Evolutionary conservation across 179 eudicot genomes (phyloP), one percentile per base, ranked within the genome.

Genomic region (Kewa caespitosa): DNA sequence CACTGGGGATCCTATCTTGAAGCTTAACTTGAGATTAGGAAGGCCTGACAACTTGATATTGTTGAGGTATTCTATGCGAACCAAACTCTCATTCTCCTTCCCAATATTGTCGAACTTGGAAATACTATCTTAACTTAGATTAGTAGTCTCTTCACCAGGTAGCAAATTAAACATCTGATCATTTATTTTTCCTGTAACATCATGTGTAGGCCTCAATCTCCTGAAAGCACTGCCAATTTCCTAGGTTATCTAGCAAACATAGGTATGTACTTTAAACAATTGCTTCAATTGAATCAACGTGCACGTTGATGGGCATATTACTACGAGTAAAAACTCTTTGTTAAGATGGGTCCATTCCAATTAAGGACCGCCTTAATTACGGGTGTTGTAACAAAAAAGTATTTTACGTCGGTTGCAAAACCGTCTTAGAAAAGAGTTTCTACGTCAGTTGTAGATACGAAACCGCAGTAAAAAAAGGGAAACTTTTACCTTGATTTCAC

Each of bases 131-230:
- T 28, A 65, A 65, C 69, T 65, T 34, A 65, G n/a, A 18, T 65
- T 36, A 10, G 22, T 31, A 13, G 13, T 34, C 8, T 65, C 69
- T 8, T 36, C 46, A 4, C 43, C 43, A 2, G 69, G 43, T 4
- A 64, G 0, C 1, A 32, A 17, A 36, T 41, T 34, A 8, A 65
- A 25, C 22, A 65, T 12, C 6, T 69, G 32, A 3, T 31, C 60
- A 25, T 71, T 71, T 9, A 54, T 34, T 1, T 9, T 3, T 22
- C 54, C 48, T 0, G 54, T 64, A 3, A 36, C 15, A 23, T 71
- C 64, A 33, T 71, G 43, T 12, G 64, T 71, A 0, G 75, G 75
- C 18, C 67, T 12, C 75, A n/a, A n/a, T 57, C 1, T 72, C 66
- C 1, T 38, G 7, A 27, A 72, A 59, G 9, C 38, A 72, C 5